Conservation (phyloP, 139 green algal genomes). For the Chlorella sp. region DNA sequence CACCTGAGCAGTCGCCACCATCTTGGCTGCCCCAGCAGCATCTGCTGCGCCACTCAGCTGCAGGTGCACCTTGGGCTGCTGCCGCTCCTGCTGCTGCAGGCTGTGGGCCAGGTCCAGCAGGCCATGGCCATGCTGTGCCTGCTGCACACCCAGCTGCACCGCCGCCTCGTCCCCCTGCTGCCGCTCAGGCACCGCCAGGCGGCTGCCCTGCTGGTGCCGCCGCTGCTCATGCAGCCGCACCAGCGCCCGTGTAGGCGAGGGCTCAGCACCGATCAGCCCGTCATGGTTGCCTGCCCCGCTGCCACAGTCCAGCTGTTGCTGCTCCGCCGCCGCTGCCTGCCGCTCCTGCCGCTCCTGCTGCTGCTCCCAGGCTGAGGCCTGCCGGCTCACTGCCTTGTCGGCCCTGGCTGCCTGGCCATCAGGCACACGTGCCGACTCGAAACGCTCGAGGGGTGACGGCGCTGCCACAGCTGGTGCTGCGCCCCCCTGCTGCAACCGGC, state of each 20-base stretch:
- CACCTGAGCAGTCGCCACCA: background rate
- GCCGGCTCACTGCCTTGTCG: background rate
- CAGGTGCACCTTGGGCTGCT: background rate
- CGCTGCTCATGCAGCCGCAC: slow-evolving; percentile 26
- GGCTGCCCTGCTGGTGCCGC: slow-evolving; percentile 7
- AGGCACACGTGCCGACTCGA: background rate
- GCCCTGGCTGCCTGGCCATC: background rate
- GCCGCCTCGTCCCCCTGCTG: background rate
- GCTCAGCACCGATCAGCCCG: slow-evolving; percentile 10
- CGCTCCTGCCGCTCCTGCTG: background rate
- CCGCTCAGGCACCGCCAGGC: background rate
- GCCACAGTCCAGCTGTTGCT: background rate
- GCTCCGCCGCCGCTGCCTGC: background rate
- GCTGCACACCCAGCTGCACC: background rate
- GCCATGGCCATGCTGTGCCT: no score
- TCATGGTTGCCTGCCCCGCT: background rate
- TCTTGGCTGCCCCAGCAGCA: background rate
- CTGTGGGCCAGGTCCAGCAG: background rate
- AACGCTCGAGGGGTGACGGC: background rate
- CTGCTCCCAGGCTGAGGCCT: background rate
- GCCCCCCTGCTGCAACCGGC: background rate
- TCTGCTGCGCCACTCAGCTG: background rate
- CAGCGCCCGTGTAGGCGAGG: slow-evolving; percentile 9
- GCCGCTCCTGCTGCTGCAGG: background rate
- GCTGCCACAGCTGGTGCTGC: background rate